Evolutionary conservation across 805 yeast species (phyloP).

Genomic region (Yarrowia sp.): DNA sequence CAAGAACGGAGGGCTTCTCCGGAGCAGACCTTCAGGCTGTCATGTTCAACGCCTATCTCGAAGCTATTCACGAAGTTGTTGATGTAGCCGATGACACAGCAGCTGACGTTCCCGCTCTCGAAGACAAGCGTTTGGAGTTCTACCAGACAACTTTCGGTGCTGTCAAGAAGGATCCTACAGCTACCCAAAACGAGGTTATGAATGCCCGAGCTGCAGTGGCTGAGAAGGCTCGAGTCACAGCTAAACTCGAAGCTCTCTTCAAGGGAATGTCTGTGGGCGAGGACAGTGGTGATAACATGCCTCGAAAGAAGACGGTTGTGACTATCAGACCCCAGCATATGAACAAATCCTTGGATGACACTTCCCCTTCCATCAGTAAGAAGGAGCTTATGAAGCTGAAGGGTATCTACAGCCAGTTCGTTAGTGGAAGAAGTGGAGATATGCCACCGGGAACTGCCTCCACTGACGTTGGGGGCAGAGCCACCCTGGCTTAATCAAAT

Average conservation of each 20-base stretch:
- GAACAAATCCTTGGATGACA: conserved; percentile 67
- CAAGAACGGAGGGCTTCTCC: conserved; percentile 74
- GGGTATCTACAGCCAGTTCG: conserved; percentile 72
- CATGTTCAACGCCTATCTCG: conserved; percentile 87
- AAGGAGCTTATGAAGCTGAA: conserved; percentile 70
- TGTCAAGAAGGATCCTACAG: conserved; percentile 12
- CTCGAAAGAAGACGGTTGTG: conserved; percentile 21
- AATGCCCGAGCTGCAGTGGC: conserved; percentile 37
- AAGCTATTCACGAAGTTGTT: conserved; percentile 68
- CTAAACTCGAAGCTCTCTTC: conserved; percentile 42
- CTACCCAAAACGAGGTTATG: conserved; percentile 28
- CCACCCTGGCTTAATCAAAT: conserved; percentile 68
- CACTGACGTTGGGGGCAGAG: conserved; percentile 81
- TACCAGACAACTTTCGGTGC: conserved; percentile 26
- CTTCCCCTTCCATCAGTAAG: conserved; percentile 87
- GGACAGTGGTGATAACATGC: neutral
- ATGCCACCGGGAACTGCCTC: conserved; percentile 87
- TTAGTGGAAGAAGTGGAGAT: conserved; percentile 79
- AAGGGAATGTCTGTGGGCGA: conserved; percentile 19
- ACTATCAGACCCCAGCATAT: conserved; percentile 63
- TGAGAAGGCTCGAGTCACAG: conserved; percentile 40
- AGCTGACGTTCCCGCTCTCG: conserved; percentile 52
- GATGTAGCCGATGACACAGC: conserved; percentile 47
- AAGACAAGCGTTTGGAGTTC: conserved; percentile 47
- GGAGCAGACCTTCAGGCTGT: conserved; percentile 96